Evolutionary conservation across 2,329 filamentous ascomycete species (phyloP).

Genomic region (Penicillium sp.): DNA sequence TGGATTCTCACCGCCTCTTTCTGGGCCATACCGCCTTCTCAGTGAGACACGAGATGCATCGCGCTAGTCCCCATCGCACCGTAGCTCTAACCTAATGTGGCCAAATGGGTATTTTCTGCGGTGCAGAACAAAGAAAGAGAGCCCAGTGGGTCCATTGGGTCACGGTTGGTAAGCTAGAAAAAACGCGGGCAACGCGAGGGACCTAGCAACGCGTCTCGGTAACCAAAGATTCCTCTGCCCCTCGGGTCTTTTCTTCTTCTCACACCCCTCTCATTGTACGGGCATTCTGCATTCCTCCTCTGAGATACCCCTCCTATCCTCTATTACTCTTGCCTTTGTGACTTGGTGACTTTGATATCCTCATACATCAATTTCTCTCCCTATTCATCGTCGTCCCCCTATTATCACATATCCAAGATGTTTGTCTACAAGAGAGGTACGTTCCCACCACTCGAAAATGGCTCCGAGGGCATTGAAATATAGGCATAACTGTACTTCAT

Average conservation of each 20-base stretch:
- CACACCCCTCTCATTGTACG: constrained; percentile 18
- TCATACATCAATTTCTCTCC: constrained; percentile 16
- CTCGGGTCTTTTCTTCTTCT: constrained; percentile 30
- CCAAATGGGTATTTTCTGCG: constrained; percentile 4
- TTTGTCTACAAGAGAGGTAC: constrained; percentile 66
- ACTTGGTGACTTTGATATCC: constrained; percentile 24
- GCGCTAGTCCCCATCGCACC: neutral
- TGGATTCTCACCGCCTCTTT: constrained; percentile 13
- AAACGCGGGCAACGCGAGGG: constrained; percentile 20
- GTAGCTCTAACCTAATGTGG: neutral
- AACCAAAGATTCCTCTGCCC: constrained; percentile 18
- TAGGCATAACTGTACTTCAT: neutral
- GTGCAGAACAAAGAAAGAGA: neutral
- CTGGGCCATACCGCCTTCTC: constrained; percentile 19
- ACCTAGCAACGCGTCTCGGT: constrained; percentile 12
- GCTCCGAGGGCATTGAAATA: neutral
- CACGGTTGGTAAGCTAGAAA: constrained; percentile 13
- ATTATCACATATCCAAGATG: constrained; percentile 46
- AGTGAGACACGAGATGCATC: constrained; percentile 1
- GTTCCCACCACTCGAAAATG: constrained; percentile 17
- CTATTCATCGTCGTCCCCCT: constrained; percentile 4
- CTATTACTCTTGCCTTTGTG: constrained; percentile 14
- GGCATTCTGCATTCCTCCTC: constrained; percentile 15
- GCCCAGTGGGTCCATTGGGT: neutral
- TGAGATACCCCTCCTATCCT: constrained; percentile 11